These are phyloP conservation scores for Kuraishia molischiana DNA, from an alignment of 805 yeast genomes.

Conservation along the genomic window DNA sequence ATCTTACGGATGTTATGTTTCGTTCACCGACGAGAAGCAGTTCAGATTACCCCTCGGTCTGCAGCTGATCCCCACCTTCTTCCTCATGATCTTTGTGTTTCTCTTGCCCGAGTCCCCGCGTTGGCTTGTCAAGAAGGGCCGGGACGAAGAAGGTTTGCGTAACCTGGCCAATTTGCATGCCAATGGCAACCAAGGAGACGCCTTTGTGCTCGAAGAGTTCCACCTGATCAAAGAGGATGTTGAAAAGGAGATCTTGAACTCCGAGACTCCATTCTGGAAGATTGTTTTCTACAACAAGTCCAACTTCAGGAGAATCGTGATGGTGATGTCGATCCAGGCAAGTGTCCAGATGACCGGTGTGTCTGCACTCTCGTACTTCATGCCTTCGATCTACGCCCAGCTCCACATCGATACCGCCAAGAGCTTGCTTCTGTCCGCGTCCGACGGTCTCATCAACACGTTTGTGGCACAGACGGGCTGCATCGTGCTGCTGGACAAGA, in stretches of 20 bases:
- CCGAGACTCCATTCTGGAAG: not conserved
- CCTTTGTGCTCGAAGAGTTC: constrained; percentile 41
- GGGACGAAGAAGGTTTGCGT: constrained; percentile 30
- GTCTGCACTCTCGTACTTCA: constrained; percentile 36
- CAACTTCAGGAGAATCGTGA: constrained; percentile 9
- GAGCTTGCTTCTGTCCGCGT: constrained; percentile 12
- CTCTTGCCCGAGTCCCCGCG: constrained; percentile 43
- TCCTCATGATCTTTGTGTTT: constrained; percentile 27
- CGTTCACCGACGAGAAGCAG: constrained; percentile 12
- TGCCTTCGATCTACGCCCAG: constrained; percentile 32
- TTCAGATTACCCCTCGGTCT: constrained; percentile 37
- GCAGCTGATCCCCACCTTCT: constrained; percentile 36
- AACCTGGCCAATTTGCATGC: constrained; percentile 32
- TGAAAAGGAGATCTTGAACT: constrained; percentile 6
- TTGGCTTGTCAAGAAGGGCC: constrained; percentile 34
- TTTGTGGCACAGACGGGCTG: constrained; percentile 14
- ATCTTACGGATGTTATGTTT: constrained; percentile 19
- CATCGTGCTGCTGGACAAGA: constrained; percentile 11
- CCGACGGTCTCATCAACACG: constrained; percentile 8
- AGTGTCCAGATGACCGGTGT: constrained; percentile 27
- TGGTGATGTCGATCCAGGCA: constrained; percentile 13
- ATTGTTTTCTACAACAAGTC: not conserved
- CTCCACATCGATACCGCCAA: constrained; percentile 29
- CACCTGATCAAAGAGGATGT: constrained; percentile 52
- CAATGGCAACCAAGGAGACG: constrained; percentile 30